A percentile compares a stretch with the other conserved stretches of the same genome.
Conservation (phyloP, 345 rosid genomes). For the Anacardium occidentale region DNA sequence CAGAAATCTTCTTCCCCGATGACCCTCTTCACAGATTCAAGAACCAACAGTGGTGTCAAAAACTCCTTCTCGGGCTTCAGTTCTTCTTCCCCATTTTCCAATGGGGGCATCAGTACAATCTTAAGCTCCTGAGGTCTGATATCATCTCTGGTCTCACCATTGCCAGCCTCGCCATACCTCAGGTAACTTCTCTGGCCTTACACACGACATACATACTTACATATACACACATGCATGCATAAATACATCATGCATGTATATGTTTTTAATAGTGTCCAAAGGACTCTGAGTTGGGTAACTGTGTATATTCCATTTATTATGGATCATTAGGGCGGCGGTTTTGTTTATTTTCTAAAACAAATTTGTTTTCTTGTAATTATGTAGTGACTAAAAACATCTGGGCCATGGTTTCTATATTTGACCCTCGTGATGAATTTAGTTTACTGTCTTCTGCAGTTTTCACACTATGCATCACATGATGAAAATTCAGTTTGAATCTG, state of each 20-base stretch:
- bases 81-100: slow-evolving; percentile 74
- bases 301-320: slow-evolving; percentile 26
- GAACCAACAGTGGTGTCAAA: slow-evolving; percentile 63
- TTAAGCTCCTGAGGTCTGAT: slow-evolving; percentile 72
- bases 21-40: slow-evolving; percentile 86
- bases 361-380: background rate
- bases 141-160: slow-evolving; percentile 95
- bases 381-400: background rate
- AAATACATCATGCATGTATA: too few relatives aligned
- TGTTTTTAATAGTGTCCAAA: slow-evolving; percentile 14
- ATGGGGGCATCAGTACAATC: slow-evolving; percentile 71
- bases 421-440: background rate
- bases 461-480: background rate
- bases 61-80: slow-evolving; percentile 62
- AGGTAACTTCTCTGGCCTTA: slow-evolving; percentile 42
- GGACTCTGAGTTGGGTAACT: slow-evolving; percentile 19
- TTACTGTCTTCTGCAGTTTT: background rate
- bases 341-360: slow-evolving; percentile 1
- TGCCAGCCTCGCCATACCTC: slow-evolving; percentile 99
- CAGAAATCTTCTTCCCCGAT: slow-evolving; percentile 90
- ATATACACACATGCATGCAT: background rate
- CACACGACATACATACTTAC: background rate
- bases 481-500: background rate
- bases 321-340: slow-evolving; percentile 21
- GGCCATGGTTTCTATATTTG: background rate